A percentile compares a stretch with the other conserved stretches of the same genome.
Evolutionary conservation across 2,329 filamentous ascomycete genomes (phyloP).

Genomic region (Cordyceps cateniannulata): DNA sequence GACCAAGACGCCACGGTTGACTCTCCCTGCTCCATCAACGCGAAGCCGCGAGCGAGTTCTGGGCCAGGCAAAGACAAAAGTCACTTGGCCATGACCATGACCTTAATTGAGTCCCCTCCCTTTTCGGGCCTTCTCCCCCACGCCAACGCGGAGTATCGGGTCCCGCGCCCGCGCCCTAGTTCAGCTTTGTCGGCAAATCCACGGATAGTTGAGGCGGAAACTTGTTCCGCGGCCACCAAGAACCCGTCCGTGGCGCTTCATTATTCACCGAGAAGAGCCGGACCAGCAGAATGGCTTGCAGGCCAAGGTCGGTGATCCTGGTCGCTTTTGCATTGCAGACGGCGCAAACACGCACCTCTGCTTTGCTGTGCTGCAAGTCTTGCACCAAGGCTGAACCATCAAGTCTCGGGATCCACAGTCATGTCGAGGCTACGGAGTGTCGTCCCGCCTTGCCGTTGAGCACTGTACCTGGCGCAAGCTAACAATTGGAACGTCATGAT

Average conservation of each 20-base stretch:
- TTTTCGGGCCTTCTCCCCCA: conserved; percentile 12
- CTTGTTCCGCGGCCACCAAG: neutral
- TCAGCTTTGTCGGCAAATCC: neutral
- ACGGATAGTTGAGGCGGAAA: neutral
- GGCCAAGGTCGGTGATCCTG: neutral
- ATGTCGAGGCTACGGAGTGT: neutral
- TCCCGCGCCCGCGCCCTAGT: neutral
- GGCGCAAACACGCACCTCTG: neutral
- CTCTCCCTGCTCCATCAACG: no score
- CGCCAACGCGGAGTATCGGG: conserved; percentile 6
- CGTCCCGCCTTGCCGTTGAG: conserved; percentile 1
- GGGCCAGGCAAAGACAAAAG: neutral
- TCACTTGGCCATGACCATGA: neutral
- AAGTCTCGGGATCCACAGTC: neutral
- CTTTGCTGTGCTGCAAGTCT: neutral
- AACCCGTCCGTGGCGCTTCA: neutral
- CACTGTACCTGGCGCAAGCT: neutral
- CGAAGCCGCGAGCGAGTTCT: neutral
- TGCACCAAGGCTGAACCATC: neutral
- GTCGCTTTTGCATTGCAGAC: neutral
- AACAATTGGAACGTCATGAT: neutral
- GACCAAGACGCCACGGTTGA: no score
- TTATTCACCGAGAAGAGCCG: conserved; percentile 4
- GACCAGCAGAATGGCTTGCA: neutral
- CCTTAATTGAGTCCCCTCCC: neutral